phyloP scores from a whole-genome alignment of 2,329 filamentous ascomycete species.

The Dothideomycetes sp. region DNA sequence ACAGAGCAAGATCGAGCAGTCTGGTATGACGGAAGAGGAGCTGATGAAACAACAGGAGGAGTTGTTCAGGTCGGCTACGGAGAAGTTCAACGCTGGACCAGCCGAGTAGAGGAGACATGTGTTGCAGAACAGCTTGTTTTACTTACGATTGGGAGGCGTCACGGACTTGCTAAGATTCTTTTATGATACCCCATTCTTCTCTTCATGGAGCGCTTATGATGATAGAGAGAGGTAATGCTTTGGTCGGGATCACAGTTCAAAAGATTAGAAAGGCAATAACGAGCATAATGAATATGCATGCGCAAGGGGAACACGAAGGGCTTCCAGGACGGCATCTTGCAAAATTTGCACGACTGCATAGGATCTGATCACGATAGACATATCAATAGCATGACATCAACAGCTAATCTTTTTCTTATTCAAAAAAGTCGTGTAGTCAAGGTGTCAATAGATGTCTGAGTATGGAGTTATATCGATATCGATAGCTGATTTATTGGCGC shows the following conservation, averaged over 20 bases:
- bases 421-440: no score
- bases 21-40: constrained; percentile 84
- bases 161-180: constrained; percentile 4
- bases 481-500: constrained; percentile 1
- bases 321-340: no score
- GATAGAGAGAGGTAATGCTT: no score
- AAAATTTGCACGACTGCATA: no score
- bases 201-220: no score
- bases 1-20: constrained; percentile 92
- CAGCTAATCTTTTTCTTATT: no score
- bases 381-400: no score
- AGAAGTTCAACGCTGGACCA: constrained; percentile 50
- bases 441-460: no score
- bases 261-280: no score
- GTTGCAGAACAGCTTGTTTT: neutral
- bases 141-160: constrained; percentile 5
- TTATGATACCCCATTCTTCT: constrained; percentile 10
- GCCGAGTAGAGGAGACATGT: neutral
- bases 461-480: neutral
- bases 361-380: constrained; percentile 1
- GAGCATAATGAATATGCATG: no score
- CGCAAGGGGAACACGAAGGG: no score
- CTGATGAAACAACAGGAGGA: constrained; percentile 82
- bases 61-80: constrained; percentile 73
- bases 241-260: no score